A percentile compares a stretch with the other conserved stretches of the same genome.
These are phyloP conservation scores for Botrytis porri DNA, from an alignment of 2,329 filamentous ascomycete species.

Conservation along the genomic window DNA sequence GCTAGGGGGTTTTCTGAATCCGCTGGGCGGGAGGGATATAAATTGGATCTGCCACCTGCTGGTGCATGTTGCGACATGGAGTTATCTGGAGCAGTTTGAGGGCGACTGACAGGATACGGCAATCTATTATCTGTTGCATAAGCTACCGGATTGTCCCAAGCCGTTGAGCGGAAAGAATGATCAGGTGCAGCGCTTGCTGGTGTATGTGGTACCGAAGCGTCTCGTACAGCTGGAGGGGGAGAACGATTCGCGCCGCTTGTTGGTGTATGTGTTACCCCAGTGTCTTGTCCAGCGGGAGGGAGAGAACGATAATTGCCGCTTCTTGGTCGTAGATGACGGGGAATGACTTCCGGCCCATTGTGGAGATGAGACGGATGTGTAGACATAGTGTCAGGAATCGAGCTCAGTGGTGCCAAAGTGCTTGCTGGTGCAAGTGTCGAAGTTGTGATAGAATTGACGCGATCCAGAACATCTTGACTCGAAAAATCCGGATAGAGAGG, in stretches of 20 bases:
- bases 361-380: no score
- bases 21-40: not conserved
- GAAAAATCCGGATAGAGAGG: not conserved
- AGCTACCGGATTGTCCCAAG: not conserved
- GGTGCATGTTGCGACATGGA: not conserved
- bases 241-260: not conserved
- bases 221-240: not conserved
- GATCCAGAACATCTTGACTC: not conserved
- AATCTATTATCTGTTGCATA: not conserved
- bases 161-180: not conserved
- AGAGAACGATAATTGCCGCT: no score
- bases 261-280: not conserved
- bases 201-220: not conserved
- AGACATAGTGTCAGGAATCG: not conserved
- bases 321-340: no score
- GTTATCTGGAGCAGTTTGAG: not conserved
- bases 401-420: not conserved
- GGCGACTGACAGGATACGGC: not conserved
- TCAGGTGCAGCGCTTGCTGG: no score
- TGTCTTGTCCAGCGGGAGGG: no score
- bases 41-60: not conserved
- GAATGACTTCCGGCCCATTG: no score
- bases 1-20: not conserved
- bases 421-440: not conserved
- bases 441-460: not conserved